Evolutionary conservation across 176 grass and related monocot species (phyloP).

Genomic region (Areca catechu): DNA sequence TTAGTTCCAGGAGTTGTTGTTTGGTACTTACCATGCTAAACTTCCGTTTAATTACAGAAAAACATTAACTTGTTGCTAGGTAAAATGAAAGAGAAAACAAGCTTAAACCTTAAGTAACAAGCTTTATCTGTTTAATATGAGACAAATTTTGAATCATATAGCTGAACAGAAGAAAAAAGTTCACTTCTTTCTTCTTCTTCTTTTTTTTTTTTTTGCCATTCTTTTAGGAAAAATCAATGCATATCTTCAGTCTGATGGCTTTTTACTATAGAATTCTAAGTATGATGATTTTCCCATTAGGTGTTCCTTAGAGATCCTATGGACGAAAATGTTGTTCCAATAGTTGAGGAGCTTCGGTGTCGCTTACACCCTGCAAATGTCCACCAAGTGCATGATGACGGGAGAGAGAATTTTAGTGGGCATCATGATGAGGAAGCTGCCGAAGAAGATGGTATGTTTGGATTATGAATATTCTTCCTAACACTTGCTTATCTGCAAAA

Average conservation of each 20-base stretch:
- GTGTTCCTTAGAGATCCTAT: conserved; percentile 82
- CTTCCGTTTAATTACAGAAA: too few species aligned
- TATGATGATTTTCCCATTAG: conserved; percentile 17
- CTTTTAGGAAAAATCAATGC: not conserved
- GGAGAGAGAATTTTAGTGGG: conserved; percentile 37
- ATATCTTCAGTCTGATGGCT: not conserved
- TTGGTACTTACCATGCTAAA: too few species aligned
- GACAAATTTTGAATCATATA: too few species aligned
- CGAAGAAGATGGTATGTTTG: conserved; percentile 57
- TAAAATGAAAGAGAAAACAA: too few species aligned
- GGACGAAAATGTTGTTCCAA: conserved; percentile 70
- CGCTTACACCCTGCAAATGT: conserved; percentile 36
- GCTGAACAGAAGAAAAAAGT: not conserved
- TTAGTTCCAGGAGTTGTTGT: too few species aligned
- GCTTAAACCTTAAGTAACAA: too few species aligned
- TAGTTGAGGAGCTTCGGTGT: conserved; percentile 73
- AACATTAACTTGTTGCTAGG: too few species aligned
- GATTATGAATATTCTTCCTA: too few species aligned
- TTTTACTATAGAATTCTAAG: not conserved
- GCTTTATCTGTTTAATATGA: too few species aligned
- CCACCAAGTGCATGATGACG: conserved; percentile 25
- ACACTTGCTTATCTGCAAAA: too few species aligned
- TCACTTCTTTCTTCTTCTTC: too few species aligned
- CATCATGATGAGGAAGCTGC: conserved; percentile 73
- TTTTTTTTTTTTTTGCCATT: too few species aligned